Base-by-base conservation (phyloP, 257 asterid genomes). In the Nicotiana tomentosiformis region DNA sequence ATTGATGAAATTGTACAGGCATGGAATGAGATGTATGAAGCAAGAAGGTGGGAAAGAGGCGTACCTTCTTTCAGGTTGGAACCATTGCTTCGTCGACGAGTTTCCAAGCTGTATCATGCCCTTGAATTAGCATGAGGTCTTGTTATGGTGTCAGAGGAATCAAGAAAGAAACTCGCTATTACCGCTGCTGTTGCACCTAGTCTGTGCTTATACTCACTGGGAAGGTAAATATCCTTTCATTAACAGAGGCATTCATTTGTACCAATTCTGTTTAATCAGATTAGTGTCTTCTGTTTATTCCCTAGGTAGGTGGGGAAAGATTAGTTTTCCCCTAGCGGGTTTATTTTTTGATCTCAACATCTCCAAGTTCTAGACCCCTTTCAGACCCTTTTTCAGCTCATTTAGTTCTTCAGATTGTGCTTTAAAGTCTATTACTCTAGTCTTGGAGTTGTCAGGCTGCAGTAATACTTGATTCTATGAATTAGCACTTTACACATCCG, bases 1-100 rank as follows among this genome's bases (percentile, higher is more conserved):
- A 91, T 93, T 81, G 93, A 93, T 29, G 97, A 93, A 91, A 90
- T 95, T 84, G 95, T 91, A 78, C 97, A 92, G 88, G 98, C 97
- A 37, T 92, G 97, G 98, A 93, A 91, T 46, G 97, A 93, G 89
- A 93, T 93, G 98, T 89, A 92, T 79, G 97, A 93, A 84, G 98
- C 98, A 39, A 91, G 87, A 84, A 90, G 84, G 88, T 92, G 95
- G 98, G 92, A 86, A 85, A 90, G 86, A 66, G 87, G 83, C 55
- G 56, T 93, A 80, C 87, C 91, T 46, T 86, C 96, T 62, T 93
- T 88, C 81, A 86, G 97, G 81, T 81, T 94, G 84, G 94, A 94
- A 88, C 97, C 98, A n/a, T 85, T 94, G 82, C 90, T 94, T 55
- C 60, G 96, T 80, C 83, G 95, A 62, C 90, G 97, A 81, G 94